Base-by-base conservation (phyloP, 164 flowering plant genomes). In the Aristolochia fimbriata region DNA sequence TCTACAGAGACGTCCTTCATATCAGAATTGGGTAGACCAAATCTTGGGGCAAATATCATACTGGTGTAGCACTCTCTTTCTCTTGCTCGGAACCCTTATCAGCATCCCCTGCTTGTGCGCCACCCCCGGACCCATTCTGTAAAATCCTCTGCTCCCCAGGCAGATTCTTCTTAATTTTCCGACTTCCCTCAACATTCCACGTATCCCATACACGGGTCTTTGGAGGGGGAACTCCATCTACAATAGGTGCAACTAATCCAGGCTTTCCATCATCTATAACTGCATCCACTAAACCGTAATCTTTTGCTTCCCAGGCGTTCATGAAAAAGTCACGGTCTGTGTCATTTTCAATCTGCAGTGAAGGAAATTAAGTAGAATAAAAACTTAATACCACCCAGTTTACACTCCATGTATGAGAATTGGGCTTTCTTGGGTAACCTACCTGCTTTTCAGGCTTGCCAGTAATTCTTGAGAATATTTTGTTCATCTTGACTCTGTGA, bases 191-290 rank as follows among this genome's bases (percentile, higher is more conserved):
- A 19, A 76, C 57, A 62, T 76, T 83, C 92, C 92, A 90, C 14
- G 54, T 62, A 74, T 76, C 69, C 89, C 82, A 85, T 3, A 83
- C 74, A 22, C 73, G 69, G 24, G 84, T 76, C 71, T 79, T 83
- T 2, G 99, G 97, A 16, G 97, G 99, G 62, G 97, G 76, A 7
- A 63, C 11, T n/a, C 77, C 25, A 52, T 90, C 95, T 27, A 65
- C 83, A 66, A 68, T 66, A 1, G 99, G 99, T 31, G 98, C 98
- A 73, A 93, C 82, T 68, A 90, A 60, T 48, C 99, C 96, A 33
- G 93, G 96, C 68, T 88, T 93, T 24, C 95, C 96, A 65, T 87
- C 98, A 71, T 93, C 97, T 2, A 93, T 81, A 25, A 93, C 92
- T 20, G 33, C 91, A 75, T 93, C 99, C 14, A 90, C 66, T 61